phyloP scores from a whole-genome alignment of 768 basidiomycete species.

The Tubosaeta brunneosetosa region DNA sequence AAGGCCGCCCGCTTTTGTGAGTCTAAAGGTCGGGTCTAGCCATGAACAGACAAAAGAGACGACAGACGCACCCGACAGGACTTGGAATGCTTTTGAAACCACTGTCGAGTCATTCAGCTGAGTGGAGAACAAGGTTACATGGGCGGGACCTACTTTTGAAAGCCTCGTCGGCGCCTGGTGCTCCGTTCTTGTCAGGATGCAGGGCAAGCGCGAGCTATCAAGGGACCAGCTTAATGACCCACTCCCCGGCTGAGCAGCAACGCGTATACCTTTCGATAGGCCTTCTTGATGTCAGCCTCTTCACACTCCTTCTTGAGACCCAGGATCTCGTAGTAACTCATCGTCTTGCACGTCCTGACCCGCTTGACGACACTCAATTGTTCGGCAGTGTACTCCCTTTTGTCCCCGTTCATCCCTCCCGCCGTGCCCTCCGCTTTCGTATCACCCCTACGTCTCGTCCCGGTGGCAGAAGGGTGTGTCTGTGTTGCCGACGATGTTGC shows the following conservation, averaged over 20 bases:
- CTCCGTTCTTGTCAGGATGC: constrained; percentile 93
- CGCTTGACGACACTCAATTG: constrained; percentile 80
- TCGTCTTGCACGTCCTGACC: constrained; percentile 78
- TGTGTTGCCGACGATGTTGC: constrained; percentile 55
- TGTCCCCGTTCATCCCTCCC: constrained; percentile 62
- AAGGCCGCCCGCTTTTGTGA: constrained; percentile 84
- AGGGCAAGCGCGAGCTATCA: constrained; percentile 77
- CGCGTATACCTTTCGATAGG: constrained; percentile 82
- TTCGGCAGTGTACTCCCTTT: constrained; percentile 84
- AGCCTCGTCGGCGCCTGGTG: constrained; percentile 97
- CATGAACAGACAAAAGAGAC: not conserved
- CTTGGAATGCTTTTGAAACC: constrained; percentile 97
- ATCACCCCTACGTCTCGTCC: constrained; percentile 59
- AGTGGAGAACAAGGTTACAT: not conserved
- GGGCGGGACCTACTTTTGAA: constrained; percentile 75
- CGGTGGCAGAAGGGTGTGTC: constrained; percentile 69
- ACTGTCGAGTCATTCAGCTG: constrained; percentile 43
- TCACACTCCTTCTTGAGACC: constrained; percentile 75
- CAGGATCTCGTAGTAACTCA: constrained; percentile 92
- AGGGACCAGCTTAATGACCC: constrained; percentile 7
- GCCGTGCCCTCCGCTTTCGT: constrained; percentile 44
- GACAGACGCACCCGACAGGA: constrained; percentile 62
- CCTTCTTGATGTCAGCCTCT: constrained; percentile 85
- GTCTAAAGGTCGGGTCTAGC: constrained; percentile 41
- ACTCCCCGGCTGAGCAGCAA: constrained; percentile 6